Base-by-base conservation (phyloP, 2,329 filamentous ascomycete genomes). In the Epichloe scottii region DNA sequence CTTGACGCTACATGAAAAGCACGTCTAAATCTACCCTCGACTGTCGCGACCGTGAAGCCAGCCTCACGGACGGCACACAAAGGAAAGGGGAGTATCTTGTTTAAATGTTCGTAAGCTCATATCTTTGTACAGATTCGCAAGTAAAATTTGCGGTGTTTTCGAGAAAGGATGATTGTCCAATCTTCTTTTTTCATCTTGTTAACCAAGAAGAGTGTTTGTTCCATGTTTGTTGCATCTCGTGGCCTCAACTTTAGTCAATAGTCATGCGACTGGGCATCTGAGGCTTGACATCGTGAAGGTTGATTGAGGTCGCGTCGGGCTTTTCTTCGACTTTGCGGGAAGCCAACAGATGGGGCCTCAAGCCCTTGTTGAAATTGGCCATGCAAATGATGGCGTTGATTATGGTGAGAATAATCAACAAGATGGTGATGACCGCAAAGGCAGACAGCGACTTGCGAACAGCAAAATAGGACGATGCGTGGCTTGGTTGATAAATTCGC, bases 391-490 rank as follows among this genome's bases (percentile, higher is more conserved):
- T 81, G 39, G 89, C 90, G 59, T 95, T 90, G 65, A 78, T 70
- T 60, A 98, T 96, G 53, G 93, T 98, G 55, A 89, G 72, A 48
- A 97, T 72, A 59, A 98, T 88, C 54, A 97, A 74, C 30, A 94
- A 69, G 53, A 98, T 87, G 40, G 93, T 96, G 61, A 98, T 84
- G 56, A 95, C 82, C 48, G 93, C 91, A 63, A 98, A 98, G 53
- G 89, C 88, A 5, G 91, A 96, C 62, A 98, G 75, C 15, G 87
- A 91, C 62, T 85, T 86, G 55, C 85, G 81, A 38, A 93, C 91
- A 4, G 91, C 84, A 48, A 75, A 65, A 71, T 97, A 98, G 57
- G 81, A 75, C 1, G 65, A 50, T 48, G 64, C 66, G 58, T 81
- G 78, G 42, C 66, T 66, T 11, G 79, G 72, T 59, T 85, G 81